phyloP scores from a whole-genome alignment of 106 monocot species.

The Acorus calamus region DNA sequence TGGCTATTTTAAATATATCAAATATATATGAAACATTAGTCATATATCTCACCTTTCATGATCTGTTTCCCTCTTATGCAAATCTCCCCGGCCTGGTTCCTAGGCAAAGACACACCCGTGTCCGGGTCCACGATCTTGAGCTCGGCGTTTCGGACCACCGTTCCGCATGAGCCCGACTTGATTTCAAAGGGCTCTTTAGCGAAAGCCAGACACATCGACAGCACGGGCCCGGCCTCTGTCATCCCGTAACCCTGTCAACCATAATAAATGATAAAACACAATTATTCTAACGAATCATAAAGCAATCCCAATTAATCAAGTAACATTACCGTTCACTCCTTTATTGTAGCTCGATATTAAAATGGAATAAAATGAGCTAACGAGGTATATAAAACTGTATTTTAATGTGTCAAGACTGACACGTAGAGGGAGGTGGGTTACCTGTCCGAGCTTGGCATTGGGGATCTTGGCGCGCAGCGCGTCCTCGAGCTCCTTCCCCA shows the following conservation, averaged over 20 bases:
- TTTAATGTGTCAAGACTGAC: too few relatives aligned
- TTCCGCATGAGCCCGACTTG: conserved; percentile 55
- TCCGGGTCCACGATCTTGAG: conserved; percentile 36
- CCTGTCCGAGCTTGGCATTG: conserved; percentile 62
- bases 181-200: conserved; percentile 37
- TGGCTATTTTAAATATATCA: too few relatives aligned
- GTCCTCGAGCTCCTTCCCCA: conserved; percentile 77
- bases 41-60: conserved; percentile 35
- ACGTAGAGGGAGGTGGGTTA: background rate
- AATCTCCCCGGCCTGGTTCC: conserved; percentile 43
- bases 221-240: conserved; percentile 64
- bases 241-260: conserved; percentile 41
- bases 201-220: conserved; percentile 51
- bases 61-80: conserved; percentile 45
- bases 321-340: too few relatives aligned
- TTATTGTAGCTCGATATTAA: too few relatives aligned
- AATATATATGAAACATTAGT: too few relatives aligned
- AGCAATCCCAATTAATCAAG: too few relatives aligned
- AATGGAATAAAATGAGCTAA: too few relatives aligned
- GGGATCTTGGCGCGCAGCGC: conserved; percentile 46
- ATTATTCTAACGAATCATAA: too few relatives aligned
- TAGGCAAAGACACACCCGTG: conserved; percentile 24
- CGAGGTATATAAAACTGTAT: too few relatives aligned
- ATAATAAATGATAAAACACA: background rate
- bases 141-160: conserved; percentile 48